Conservation (phyloP, 305 asterid species). For the Rubia balearica region DNA sequence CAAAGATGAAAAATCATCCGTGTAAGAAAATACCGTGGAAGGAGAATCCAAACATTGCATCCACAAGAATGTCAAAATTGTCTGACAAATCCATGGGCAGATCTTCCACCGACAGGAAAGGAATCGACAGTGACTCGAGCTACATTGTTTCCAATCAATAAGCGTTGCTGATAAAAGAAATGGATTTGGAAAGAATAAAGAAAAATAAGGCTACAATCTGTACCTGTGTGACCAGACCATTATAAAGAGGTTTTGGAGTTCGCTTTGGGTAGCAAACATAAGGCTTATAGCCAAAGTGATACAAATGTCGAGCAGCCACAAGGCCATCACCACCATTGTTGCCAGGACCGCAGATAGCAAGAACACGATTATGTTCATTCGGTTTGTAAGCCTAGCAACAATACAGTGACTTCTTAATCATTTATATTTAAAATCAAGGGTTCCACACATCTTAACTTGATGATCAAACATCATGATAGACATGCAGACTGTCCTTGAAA, state of each 20-base stretch:
- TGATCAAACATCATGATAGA: neutral
- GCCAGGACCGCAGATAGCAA: slow-evolving; percentile 88
- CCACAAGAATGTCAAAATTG: slow-evolving; percentile 67
- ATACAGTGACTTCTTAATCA: neutral
- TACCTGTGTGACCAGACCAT: slow-evolving; percentile 89
- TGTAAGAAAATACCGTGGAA: slow-evolving; percentile 67
- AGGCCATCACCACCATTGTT: slow-evolving; percentile 97
- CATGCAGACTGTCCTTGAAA: neutral
- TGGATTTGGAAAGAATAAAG: neutral
- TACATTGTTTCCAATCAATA: slow-evolving; percentile 38
- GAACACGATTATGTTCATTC: slow-evolving; percentile 54
- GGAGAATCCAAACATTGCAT: slow-evolving; percentile 93
- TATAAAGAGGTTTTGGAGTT: slow-evolving; percentile 63
- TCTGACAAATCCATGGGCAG: slow-evolving; percentile 58
- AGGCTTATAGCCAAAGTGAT: slow-evolving; percentile 82
- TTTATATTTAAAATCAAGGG: neutral
- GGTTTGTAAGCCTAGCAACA: slow-evolving; percentile 62
- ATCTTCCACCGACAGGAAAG: slow-evolving; percentile 75
- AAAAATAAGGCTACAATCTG: slow-evolving; percentile 2
- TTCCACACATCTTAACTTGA: slow-evolving; percentile 6
- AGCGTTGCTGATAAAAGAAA: slow-evolving; percentile 21
- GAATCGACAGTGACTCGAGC: slow-evolving; percentile 76
- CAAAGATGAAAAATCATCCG: neutral
- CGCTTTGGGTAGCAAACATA: slow-evolving; percentile 77
- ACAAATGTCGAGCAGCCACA: slow-evolving; percentile 93